phyloP scores from a whole-genome alignment of 2,329 filamentous ascomycete species.

The Gaeumannomyces sp. region DNA sequence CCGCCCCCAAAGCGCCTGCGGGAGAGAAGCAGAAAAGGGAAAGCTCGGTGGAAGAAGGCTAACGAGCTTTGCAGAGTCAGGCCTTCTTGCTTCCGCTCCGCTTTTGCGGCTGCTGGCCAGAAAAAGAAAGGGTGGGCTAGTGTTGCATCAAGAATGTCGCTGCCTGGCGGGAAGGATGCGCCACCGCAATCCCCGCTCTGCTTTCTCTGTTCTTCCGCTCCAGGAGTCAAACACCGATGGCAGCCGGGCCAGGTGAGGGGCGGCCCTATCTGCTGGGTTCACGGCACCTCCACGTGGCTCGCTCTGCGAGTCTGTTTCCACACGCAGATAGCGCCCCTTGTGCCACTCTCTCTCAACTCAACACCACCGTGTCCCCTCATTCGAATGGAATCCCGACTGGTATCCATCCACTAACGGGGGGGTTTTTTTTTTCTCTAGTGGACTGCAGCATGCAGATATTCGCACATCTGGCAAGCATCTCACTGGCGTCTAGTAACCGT shows the following conservation, averaged over 20 bases:
- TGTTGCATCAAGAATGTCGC: background rate
- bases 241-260: too few relatives aligned
- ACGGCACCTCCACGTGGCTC: background rate
- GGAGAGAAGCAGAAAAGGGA: too few relatives aligned
- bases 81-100: background rate
- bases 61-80: background rate
- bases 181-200: background rate
- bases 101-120: background rate
- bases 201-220: background rate
- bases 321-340: background rate
- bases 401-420: too few relatives aligned
- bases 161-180: conserved; percentile 6
- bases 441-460: too few relatives aligned
- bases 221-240: background rate
- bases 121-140: background rate
- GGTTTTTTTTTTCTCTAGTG: too few relatives aligned
- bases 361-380: too few relatives aligned
- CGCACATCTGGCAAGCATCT: background rate
- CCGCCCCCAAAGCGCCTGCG: too few relatives aligned
- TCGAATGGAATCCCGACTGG: too few relatives aligned
- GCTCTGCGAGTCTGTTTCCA: too few relatives aligned
- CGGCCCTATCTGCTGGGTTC: too few relatives aligned
- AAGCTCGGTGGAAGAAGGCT: background rate
- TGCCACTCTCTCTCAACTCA: too few relatives aligned
- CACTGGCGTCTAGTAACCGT: background rate